These are phyloP conservation scores for Kwoniella sp. DNA, from an alignment of 768 basidiomycete genomes.

Conservation along the genomic window DNA sequence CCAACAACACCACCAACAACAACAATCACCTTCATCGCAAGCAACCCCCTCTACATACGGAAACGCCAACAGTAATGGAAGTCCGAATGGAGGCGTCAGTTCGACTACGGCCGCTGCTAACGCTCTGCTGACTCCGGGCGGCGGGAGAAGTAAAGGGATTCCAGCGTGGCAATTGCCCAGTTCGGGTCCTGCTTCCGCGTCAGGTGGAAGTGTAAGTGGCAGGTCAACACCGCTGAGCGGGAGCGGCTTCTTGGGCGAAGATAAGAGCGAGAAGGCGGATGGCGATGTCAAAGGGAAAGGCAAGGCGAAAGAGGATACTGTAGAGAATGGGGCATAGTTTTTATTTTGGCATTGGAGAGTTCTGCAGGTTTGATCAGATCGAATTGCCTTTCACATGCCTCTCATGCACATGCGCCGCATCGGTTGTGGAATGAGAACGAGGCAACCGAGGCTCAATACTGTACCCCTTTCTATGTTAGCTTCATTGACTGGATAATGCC, in stretches of 20 bases:
- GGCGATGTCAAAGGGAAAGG: slow-evolving; percentile 15
- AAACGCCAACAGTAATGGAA: background rate
- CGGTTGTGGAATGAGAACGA: too few species aligned
- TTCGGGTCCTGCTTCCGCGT: background rate
- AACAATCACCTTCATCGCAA: slow-evolving; percentile 44
- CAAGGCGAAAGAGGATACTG: slow-evolving; percentile 15
- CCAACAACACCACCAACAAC: slow-evolving; percentile 56
- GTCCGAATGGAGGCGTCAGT: slow-evolving; percentile 7
- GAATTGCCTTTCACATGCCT: too few species aligned
- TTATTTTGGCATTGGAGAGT: too few species aligned
- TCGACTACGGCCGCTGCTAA: slow-evolving; percentile 47
- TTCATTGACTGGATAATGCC: too few species aligned
- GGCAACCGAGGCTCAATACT: too few species aligned
- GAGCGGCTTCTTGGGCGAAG: slow-evolving; percentile 11
- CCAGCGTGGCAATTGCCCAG: slow-evolving; percentile 81
- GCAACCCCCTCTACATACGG: slow-evolving; percentile 2
- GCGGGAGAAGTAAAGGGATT: slow-evolving; percentile 58
- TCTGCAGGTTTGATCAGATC: too few species aligned
- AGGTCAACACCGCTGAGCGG: slow-evolving; percentile 22
- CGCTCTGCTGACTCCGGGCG: slow-evolving; percentile 43
- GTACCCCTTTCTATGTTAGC: too few species aligned
- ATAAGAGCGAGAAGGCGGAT: background rate
- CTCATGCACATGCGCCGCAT: too few species aligned
- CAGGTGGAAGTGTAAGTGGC: slow-evolving; percentile 24
- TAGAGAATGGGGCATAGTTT: background rate